phyloP scores from a whole-genome alignment of 2,329 filamentous ascomycete species.

The Pseudohalonectria lignicola region DNA sequence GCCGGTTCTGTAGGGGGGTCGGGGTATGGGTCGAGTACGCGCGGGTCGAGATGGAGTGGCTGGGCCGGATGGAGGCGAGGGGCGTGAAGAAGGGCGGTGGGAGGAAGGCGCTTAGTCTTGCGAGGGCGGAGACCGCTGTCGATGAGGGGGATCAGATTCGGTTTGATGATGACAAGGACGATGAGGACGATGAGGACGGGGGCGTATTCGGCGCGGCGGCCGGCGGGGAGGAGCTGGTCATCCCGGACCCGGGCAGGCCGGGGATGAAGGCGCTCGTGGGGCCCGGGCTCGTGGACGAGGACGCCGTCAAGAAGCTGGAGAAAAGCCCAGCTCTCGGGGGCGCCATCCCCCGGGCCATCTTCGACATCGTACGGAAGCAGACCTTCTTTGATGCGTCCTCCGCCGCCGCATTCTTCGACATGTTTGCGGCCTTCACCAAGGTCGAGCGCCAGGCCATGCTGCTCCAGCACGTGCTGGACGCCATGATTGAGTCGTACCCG shows the following conservation, averaged over 20 bases:
- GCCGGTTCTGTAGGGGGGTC: conserved; percentile 70
- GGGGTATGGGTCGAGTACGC: conserved; percentile 83
- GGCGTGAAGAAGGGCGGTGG: conserved; percentile 50
- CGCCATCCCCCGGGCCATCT: conserved; percentile 88
- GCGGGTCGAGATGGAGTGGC: conserved; percentile 84
- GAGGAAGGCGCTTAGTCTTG: conserved; percentile 24
- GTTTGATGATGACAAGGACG: conserved; percentile 34
- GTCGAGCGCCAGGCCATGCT: conserved; percentile 56
- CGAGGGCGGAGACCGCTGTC: conserved; percentile 27
- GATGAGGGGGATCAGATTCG: conserved; percentile 33
- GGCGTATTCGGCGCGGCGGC: no score
- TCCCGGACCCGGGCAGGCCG: conserved; percentile 30
- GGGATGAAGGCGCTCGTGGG: conserved; percentile 17
- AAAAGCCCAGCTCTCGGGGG: conserved; percentile 78
- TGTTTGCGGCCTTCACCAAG: conserved; percentile 60
- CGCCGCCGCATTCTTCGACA: conserved; percentile 68
- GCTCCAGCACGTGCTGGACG: conserved; percentile 60
- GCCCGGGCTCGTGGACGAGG: conserved; percentile 33
- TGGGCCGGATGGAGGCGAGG: conserved; percentile 57
- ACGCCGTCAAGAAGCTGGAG: conserved; percentile 41
- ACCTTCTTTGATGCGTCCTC: conserved; percentile 55
- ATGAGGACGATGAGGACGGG: conserved; percentile 34
- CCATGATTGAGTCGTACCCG: conserved; percentile 49
- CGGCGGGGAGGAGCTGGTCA: conserved; percentile 30
- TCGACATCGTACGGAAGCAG: conserved; percentile 75